Percentiles rank a stretch among this genome's conserved stretches.
phyloP scores from a whole-genome alignment of 179 eudicot genomes.

The Amaranthus tricolor region DNA sequence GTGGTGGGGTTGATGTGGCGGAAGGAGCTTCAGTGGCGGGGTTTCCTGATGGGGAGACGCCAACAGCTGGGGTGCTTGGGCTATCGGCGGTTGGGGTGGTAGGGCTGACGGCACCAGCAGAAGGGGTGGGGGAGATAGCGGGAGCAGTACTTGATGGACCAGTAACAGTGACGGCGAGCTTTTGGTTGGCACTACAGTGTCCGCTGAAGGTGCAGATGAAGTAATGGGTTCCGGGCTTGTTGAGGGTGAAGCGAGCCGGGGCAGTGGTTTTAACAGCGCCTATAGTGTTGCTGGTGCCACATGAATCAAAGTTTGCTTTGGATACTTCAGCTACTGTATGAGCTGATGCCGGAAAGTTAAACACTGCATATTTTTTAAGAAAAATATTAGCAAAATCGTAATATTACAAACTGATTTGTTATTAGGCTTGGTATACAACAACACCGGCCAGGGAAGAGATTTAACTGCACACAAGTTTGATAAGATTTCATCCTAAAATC shows the following conservation, averaged over 20 bases:
- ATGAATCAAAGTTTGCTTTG: slow-evolving; percentile 38
- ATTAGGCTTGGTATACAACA: too few relatives aligned
- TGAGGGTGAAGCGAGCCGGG: slow-evolving; percentile 51
- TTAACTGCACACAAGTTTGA: too few relatives aligned
- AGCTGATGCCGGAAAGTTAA: slow-evolving; percentile 24
- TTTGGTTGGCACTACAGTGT: slow-evolving; percentile 48
- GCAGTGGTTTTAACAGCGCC: slow-evolving; percentile 15
- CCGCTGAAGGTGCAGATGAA: slow-evolving; percentile 48
- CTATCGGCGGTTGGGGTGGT: not conserved
- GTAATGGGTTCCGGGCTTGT: slow-evolving; percentile 40
- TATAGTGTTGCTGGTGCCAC: slow-evolving; percentile 29
- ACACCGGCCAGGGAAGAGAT: too few relatives aligned
- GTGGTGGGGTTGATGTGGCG: not conserved
- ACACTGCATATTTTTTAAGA: slow-evolving; percentile 16
- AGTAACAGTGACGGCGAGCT: slow-evolving; percentile 39
- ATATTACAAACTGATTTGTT: too few relatives aligned
- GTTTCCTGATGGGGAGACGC: not conserved
- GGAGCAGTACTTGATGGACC: slow-evolving; percentile 16
- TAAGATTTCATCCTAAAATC: too few relatives aligned
- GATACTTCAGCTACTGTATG: slow-evolving; percentile 58
- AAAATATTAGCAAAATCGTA: too few relatives aligned
- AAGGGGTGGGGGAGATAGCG: slow-evolving; percentile 8
- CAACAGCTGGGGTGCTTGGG: not conserved
- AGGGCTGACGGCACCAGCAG: not conserved
- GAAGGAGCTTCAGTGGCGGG: not conserved